Conservation (phyloP, 495 filamentous ascomycete genomes). For the Penicillium salamii region DNA sequence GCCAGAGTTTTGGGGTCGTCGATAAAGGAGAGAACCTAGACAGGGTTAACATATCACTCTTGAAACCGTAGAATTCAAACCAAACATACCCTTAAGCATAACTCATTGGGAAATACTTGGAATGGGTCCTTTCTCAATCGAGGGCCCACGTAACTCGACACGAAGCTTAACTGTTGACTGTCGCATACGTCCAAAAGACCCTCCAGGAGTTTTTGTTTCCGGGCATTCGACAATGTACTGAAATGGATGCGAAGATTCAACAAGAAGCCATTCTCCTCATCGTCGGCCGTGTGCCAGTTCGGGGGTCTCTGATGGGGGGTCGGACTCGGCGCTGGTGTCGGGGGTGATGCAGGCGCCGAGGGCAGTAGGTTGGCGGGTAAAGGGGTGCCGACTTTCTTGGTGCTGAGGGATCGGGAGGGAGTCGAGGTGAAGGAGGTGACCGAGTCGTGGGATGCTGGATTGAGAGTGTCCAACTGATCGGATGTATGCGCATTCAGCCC, state of each 20-base stretch:
- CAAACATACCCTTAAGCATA: constrained; percentile 88
- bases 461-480: constrained; percentile 33
- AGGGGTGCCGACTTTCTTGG: constrained; percentile 47
- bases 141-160: constrained; percentile 88
- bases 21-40: constrained; percentile 84
- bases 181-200: constrained; percentile 89
- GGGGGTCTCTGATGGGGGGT: constrained; percentile 59
- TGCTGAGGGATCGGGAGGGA: constrained; percentile 50
- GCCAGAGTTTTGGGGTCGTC: constrained; percentile 92
- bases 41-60: no score
- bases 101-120: constrained; percentile 79
- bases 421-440: constrained; percentile 33
- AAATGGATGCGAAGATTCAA: constrained; percentile 56
- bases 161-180: constrained; percentile 90
- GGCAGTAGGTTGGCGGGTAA: constrained; percentile 60
- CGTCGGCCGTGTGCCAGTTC: constrained; percentile 56
- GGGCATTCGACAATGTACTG: constrained; percentile 47
- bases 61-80: no score
- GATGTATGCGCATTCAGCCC: constrained; percentile 30
- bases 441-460: constrained; percentile 30
- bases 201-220: constrained; percentile 66
- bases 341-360: constrained; percentile 65
- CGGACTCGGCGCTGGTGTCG: constrained; percentile 66
- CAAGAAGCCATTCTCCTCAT: constrained; percentile 55
- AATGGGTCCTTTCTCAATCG: constrained; percentile 95